Conservation (phyloP, 805 yeast genomes). For the Metschnikowia corniflorae region DNA sequence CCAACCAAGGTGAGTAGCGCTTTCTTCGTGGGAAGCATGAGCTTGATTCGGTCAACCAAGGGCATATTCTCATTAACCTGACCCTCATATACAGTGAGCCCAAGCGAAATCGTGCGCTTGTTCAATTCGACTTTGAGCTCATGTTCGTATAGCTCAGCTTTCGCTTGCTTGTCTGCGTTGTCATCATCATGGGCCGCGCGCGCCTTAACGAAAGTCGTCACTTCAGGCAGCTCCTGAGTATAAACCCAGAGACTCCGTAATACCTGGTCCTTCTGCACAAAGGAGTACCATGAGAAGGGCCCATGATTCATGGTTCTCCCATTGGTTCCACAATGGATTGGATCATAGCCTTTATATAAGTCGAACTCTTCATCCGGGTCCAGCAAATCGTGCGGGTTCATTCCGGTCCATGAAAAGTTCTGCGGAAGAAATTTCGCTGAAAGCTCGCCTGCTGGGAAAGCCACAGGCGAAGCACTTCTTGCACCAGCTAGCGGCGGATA, state of each 20-base stretch:
- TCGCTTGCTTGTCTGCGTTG: constrained; percentile 10
- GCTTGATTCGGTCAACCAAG: constrained; percentile 16
- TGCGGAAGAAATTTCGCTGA: neutral
- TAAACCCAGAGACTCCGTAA: constrained; percentile 11
- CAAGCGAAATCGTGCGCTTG: constrained; percentile 30
- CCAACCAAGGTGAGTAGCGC: constrained; percentile 16
- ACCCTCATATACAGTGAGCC: constrained; percentile 33
- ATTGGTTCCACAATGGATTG: constrained; percentile 39
- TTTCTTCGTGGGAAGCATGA: constrained; percentile 18
- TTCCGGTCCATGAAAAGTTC: neutral
- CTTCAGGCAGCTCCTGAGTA: constrained; percentile 1
- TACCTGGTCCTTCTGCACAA: constrained; percentile 45
- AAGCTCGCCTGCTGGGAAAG: too few relatives aligned
- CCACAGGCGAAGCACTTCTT: too few relatives aligned
- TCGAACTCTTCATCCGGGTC: constrained; percentile 34
- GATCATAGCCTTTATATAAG: constrained; percentile 40
- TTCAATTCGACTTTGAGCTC: constrained; percentile 21
- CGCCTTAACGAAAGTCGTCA: neutral
- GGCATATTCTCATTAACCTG: constrained; percentile 25
- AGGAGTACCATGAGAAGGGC: constrained; percentile 48
- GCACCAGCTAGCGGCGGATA: too few relatives aligned
- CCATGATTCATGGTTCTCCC: constrained; percentile 46
- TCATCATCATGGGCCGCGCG: constrained; percentile 3
- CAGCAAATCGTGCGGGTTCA: constrained; percentile 5
- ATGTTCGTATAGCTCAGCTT: neutral